phyloP scores from a whole-genome alignment of 805 yeast genomes.

The Metschnikowia amazonensis region DNA sequence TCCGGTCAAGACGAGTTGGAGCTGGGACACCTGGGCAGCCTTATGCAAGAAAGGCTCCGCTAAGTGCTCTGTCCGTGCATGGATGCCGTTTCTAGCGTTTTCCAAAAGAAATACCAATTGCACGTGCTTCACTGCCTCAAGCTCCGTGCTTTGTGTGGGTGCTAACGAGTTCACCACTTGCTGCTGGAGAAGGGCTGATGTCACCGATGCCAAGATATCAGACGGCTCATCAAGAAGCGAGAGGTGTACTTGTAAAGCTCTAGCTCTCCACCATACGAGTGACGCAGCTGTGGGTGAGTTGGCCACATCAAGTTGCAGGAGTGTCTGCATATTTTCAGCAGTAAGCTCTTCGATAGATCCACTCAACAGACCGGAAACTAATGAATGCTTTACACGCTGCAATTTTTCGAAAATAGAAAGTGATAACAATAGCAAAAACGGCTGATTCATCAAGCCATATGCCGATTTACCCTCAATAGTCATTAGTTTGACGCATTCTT shows the following conservation, averaged over 20 bases:
- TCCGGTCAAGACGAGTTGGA: slow-evolving; percentile 73
- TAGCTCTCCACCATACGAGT: slow-evolving; percentile 70
- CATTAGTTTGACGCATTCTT: slow-evolving; percentile 39
- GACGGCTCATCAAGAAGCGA: slow-evolving; percentile 64
- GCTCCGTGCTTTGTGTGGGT: slow-evolving; percentile 29
- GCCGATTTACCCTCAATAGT: slow-evolving; percentile 66
- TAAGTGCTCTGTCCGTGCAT: slow-evolving; percentile 60
- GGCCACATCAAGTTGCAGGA: slow-evolving; percentile 8
- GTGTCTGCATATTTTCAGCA: slow-evolving; percentile 12
- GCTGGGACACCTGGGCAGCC: slow-evolving; percentile 56
- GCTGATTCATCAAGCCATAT: slow-evolving; percentile 47
- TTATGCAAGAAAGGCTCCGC: slow-evolving; percentile 51
- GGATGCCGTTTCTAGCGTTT: slow-evolving; percentile 57
- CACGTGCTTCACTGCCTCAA: slow-evolving; percentile 32
- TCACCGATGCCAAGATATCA: slow-evolving; percentile 42
- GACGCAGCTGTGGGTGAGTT: slow-evolving; percentile 42
- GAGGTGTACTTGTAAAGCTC: slow-evolving; percentile 61
- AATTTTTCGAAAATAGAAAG: slow-evolving; percentile 36
- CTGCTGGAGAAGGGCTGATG: slow-evolving; percentile 38
- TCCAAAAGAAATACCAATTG: slow-evolving; percentile 59
- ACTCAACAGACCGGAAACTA: slow-evolving; percentile 29
- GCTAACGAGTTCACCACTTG: slow-evolving; percentile 25
- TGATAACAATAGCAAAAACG: slow-evolving; percentile 31
- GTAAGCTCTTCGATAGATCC: slow-evolving; percentile 27
- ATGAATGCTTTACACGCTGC: slow-evolving; percentile 42